Base-by-base conservation (phyloP, 257 asterid genomes). In the Scutellaria baicalensis region DNA sequence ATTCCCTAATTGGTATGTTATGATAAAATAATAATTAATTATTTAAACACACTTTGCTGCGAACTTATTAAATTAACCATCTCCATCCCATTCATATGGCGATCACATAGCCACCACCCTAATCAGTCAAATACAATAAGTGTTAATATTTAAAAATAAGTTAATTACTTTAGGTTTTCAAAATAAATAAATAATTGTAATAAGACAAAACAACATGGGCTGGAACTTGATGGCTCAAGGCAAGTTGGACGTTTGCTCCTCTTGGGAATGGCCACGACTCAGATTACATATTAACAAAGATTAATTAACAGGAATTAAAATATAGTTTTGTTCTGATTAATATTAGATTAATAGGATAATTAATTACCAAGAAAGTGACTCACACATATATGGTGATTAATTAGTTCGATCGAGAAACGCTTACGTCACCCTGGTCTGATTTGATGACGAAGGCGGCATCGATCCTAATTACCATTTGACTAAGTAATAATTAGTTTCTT, bases 181-280 rank as follows among this genome's bases (percentile, higher is more conserved):
- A 3, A 51, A 51, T 51, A 0, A 51, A 51, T 18, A 8, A 8
- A 21, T 5, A 31, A 4, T 17, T 12, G 2, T n/a, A 45, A 64
- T 54, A 57, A 73, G 78, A 73, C 78, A 65, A 47, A 73, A 11
- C 31, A 50, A n/a, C 48, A 45, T 66, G 40, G 73, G 64, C 64
- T 74, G 73, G 57, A 73, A 48, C 21, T 73, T 57, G 68, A 66
- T 65, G 78, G 69, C 67, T 72, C 72, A 54, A 72, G 52, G 68
- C 54, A 45, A 65, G 54, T 63, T 72, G 76, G 76, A 17, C 45
- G 16, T 42, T 40, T 47, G 27, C 72, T 16, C 51, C 40, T 27
- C 51, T 59, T 11, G 42, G 68, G 33, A 49, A 40, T 27, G 55
- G 54, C 35, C 43, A 16, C n/a, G 45, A 2, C 40, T 50, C 40